Evolutionary conservation across 352 stramenopile genomes (phyloP), one percentile per base, ranked within the genome.

Genomic region (Phytophthora macrochlamydospora): DNA sequence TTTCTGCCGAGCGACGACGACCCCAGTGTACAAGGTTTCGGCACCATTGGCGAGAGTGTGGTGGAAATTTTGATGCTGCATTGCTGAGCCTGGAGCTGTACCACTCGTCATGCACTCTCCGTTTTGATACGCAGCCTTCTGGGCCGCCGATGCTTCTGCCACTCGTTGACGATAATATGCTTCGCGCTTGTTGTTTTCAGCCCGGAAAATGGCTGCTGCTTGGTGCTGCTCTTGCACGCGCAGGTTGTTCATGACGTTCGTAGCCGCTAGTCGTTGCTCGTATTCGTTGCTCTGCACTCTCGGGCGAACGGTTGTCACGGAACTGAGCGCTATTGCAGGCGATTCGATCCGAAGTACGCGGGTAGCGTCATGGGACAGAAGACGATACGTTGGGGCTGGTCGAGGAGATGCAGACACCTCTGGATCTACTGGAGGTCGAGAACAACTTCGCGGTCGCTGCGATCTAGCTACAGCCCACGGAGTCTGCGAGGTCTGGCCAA

Each of bases 331-430:
- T 63, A 55, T 46, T 37, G 33, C 49, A 31, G 71, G 67, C 7
- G 76, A 78, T 58, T 87, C 78, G 30, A 90, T 81, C 28, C 79
- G 71, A 18, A 90, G 57, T 30, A 90, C 76, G 0, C 81, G 71
- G 3, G 76, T 80, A 14, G 71, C 75, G 56, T 86, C 78, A 43
- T 78, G 83, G 11, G 81, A 82, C 4, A 87, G 55, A 31, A 90
- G 53, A 6, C 81, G 78, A 63, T 85, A 90, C 18, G 71, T 79
- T 24, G 69, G 57, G 13, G 61, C 13, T 8, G 51, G 12, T 12
- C 55, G 65, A 29, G 61, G 49, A 45, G 62, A 50, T 13, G 14
- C 11, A 56, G 61, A 51, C 9, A 38, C 11, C 5, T 33, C 31
- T 24, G 18, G 18, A 28, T 28, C n/a, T 67, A 2, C 65, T 31